Evolutionary conservation across 108 stramenopile genomes (phyloP), one percentile per base, ranked within the genome.

Genomic region (Pinguiococcus pyrenoidosus): DNA sequence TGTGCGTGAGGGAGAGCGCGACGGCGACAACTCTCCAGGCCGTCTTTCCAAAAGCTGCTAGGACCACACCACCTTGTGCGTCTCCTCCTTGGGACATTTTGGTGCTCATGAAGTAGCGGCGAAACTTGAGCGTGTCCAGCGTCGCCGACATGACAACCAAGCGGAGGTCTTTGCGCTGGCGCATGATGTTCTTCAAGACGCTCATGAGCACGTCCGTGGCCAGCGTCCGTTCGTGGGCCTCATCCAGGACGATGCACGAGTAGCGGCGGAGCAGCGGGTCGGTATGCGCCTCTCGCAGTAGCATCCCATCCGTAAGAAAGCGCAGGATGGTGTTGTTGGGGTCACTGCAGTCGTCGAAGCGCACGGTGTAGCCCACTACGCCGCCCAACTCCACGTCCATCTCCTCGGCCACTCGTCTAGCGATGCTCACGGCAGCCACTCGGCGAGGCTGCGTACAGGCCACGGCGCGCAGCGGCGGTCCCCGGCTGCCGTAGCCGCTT

Each of bases 341-440:
- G 4, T 30, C 4, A 8, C 30, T 41, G 16, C 27, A 36, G 28
- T 58, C 64, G 17, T 66, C 65, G 21, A 63, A 63, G 7, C 62
- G 33, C 13, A 66, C 62, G 6, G 44, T 44, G 41, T 63, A 66
- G 37, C 65, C 65, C 10, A 66, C 65, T 26, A 48, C 56, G 13
- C 40, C 62, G 13, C 65, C 65, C 24, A 64, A 18, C 18, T 29
- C 32, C 12, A 47, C 58, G 7, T 69, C 77, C 35, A 74, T 44
- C 72, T 95, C 93, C 51, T 87, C 73, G 0, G 80, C 73, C 3
- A 96, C 90, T 23, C 90, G 81, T 32, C 71, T 68, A 29, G 90
- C 85, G n/a, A 96, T 80, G 16, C 84, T 80, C 12, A 88, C 84
- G 43, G 90, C 91, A 4, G 94, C 94, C n/a, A 92, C 87, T 24